Conservation (phyloP, 345 rosid species). For the Bruguiera parviflora region DNA sequence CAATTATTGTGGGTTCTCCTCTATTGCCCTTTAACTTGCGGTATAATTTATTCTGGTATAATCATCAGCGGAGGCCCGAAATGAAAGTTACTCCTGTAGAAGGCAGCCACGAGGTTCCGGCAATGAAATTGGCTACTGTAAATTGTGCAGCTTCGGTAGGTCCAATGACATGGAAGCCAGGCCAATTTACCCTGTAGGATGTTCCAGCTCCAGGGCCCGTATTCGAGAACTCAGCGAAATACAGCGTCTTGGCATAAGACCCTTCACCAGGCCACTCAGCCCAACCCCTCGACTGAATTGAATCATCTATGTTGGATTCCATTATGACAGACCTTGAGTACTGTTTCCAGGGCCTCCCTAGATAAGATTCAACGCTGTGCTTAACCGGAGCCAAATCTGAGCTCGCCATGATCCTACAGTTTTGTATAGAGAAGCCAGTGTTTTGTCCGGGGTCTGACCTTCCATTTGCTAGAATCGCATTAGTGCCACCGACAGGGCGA, state of each 20-base stretch:
- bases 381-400: conserved; percentile 35
- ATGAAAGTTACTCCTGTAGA: conserved; percentile 52
- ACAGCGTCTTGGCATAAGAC: conserved; percentile 28
- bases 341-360: conserved; percentile 79
- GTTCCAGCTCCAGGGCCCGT: conserved; percentile 45
- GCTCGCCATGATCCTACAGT: conserved; percentile 40
- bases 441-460: conserved; percentile 64
- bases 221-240: conserved; percentile 52
- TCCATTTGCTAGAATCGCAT: conserved; percentile 58
- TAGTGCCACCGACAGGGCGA: conserved; percentile 31
- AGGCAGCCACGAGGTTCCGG: conserved; percentile 56
- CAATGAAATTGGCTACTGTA: conserved; percentile 44
- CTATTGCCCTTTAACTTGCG: too few species aligned
- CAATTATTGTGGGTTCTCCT: too few species aligned
- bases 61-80: conserved; percentile 40
- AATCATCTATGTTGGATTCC: conserved; percentile 54
- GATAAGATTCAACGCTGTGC: conserved; percentile 35
- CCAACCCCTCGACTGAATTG: conserved; percentile 59
- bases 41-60: too few species aligned
- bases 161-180: conserved; percentile 47
- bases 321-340: conserved; percentile 71
- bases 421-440: conserved; percentile 68
- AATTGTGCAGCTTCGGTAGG: conserved; percentile 39
- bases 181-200: conserved; percentile 42
- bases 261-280: conserved; percentile 57